Evolutionary conservation across 345 rosid genomes (phyloP).

Genomic region (Syzygium aqueum): DNA sequence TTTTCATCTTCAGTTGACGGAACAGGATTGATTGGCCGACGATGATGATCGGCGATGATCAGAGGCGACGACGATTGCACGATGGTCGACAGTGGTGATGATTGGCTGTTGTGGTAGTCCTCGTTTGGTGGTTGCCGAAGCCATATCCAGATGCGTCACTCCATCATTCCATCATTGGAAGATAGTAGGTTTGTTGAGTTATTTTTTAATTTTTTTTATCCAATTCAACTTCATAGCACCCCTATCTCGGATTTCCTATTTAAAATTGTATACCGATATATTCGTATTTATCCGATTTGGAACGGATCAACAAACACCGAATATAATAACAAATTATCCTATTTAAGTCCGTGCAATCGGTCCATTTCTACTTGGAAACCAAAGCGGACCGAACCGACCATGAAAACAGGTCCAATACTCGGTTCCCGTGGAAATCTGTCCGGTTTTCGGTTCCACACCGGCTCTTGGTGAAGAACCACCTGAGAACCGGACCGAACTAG

Average conservation of each 20-base stretch:
- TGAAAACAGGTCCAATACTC: fast-evolving
- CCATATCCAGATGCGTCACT: fast-evolving
- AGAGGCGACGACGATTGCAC: not conserved
- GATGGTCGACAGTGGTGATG: not conserved
- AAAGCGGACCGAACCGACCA: fast-evolving
- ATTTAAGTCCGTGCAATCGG: fast-evolving
- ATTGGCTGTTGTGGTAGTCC: not conserved
- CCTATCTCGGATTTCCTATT: fast-evolving
- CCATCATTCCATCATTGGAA: not conserved
- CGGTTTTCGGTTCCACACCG: fast-evolving
- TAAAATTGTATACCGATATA: fast-evolving
- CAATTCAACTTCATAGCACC: not conserved
- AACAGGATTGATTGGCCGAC: not conserved
- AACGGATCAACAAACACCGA: not conserved
- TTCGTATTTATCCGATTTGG: not conserved
- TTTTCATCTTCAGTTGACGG: not conserved
- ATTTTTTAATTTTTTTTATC: not conserved
- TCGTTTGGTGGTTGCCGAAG: not conserved
- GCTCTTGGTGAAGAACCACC: not conserved
- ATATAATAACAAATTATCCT: not conserved
- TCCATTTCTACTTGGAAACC: fast-evolving
- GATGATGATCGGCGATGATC: not conserved
- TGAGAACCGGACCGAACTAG: fast-evolving
- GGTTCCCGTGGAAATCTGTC: not conserved
- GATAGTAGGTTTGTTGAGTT: not conserved